Percentiles rank a stretch among this genome's conserved stretches.
Evolutionary conservation across 805 yeast genomes (phyloP).

Genomic region (Saturnispora dispora): DNA sequence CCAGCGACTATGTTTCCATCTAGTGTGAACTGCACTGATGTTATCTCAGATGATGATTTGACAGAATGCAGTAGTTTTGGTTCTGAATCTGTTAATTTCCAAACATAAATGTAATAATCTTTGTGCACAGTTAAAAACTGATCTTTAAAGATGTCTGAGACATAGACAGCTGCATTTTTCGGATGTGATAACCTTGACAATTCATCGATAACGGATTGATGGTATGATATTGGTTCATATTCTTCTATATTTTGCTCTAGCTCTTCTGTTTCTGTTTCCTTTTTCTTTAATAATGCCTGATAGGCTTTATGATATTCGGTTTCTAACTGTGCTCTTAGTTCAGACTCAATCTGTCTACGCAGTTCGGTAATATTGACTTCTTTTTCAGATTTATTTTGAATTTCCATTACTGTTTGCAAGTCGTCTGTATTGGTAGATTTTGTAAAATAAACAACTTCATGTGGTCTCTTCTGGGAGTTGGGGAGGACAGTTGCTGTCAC

Average conservation of each 20-base stretch:
- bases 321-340: conserved; percentile 1
- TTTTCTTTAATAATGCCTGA: not conserved
- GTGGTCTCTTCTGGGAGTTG: not conserved
- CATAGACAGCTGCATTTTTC: conserved; percentile 1
- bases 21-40: conserved; percentile 30
- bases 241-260: conserved; percentile 5
- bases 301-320: conserved; percentile 7
- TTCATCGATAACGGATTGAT: conserved; percentile 3
- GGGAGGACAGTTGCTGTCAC: not conserved
- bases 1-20: conserved; percentile 39
- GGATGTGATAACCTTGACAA: conserved; percentile 3
- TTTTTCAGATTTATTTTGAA: conserved; percentile 5
- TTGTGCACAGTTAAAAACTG: conserved; percentile 8
- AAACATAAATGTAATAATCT: conserved; percentile 7
- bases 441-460: not conserved
- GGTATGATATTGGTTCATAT: not conserved
- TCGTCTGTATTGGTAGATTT: conserved; percentile 9
- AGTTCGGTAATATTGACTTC: conserved; percentile 10
- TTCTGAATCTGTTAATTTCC: conserved; percentile 18
- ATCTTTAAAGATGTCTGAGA: not conserved
- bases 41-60: conserved; percentile 32
- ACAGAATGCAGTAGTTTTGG: conserved; percentile 16
- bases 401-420: not conserved
- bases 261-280: conserved; percentile 7
- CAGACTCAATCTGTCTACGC: conserved; percentile 1